These are phyloP conservation scores for barrel medic (Medicago truncatula) DNA, from an alignment of 306 rosid species.

Conservation along the genomic window MtrunA17r5.0-ANR NC_053044.1:38414001-38414500, in stretches of 20 bases:
- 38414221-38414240: conserved; percentile 54
- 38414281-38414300: not conserved
- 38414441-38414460: not conserved
- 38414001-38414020: conserved; percentile 49
- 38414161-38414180: conserved; percentile 88
- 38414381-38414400: no score
- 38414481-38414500: conserved; percentile 71
- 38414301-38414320: not conserved
- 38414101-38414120: conserved; percentile 74
- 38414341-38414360: no score
- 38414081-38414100: conserved; percentile 58
- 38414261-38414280: not conserved
- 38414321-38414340: no score
- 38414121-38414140: conserved; percentile 69
- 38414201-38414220: conserved; percentile 56
- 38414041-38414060: conserved; percentile 60
- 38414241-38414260: conserved; percentile 27
- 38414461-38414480: conserved; percentile 14
- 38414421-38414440: no score
- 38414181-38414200: conserved; percentile 67
- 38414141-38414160: conserved; percentile 94
- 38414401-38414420: no score
- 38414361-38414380: no score
- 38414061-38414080: conserved; percentile 60
- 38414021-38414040: conserved; percentile 61